A percentile compares a stretch with the other conserved stretches of the same genome.
phyloP scores from a whole-genome alignment of 257 asterid species.

The Jacaranda mimosifolia region DNA sequence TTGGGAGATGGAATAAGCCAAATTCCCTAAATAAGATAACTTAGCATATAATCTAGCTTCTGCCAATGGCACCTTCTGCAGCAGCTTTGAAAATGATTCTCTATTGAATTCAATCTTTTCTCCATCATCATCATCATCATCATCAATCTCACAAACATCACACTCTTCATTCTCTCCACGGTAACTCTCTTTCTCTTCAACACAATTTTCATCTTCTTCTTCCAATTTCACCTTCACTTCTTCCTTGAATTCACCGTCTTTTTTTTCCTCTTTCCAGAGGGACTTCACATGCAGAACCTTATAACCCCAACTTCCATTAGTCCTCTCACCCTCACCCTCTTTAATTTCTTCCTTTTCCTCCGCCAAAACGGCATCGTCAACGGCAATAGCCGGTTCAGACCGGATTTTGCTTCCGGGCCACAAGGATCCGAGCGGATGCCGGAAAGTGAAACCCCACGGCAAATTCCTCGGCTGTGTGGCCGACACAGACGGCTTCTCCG shows the following conservation, averaged over 20 bases:
- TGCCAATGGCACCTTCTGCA: background rate
- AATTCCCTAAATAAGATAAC: background rate
- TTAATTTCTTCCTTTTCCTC: background rate
- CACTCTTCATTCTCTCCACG: background rate
- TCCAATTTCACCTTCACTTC: conserved; percentile 22
- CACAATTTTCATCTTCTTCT: conserved; percentile 6
- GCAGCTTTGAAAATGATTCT: conserved; percentile 7
- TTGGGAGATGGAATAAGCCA: background rate
- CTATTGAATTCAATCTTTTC: conserved; percentile 3
- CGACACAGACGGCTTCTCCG: conserved; percentile 11
- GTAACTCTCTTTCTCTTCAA: background rate
- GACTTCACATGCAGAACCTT: background rate
- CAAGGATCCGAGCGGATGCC: background rate
- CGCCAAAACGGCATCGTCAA: background rate
- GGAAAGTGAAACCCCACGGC: conserved; percentile 10
- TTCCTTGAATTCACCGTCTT: background rate
- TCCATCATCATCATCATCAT: background rate
- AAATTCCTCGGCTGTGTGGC: background rate
- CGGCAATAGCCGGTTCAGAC: background rate
- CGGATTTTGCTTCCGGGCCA: background rate
- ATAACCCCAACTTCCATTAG: background rate
- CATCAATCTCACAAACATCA: background rate
- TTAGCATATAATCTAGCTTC: conserved; percentile 10
- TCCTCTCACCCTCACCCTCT: background rate
- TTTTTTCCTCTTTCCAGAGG: background rate